Evolutionary conservation across 148 eudicot species (phyloP).

Genomic region (Chenopodium album): DNA sequence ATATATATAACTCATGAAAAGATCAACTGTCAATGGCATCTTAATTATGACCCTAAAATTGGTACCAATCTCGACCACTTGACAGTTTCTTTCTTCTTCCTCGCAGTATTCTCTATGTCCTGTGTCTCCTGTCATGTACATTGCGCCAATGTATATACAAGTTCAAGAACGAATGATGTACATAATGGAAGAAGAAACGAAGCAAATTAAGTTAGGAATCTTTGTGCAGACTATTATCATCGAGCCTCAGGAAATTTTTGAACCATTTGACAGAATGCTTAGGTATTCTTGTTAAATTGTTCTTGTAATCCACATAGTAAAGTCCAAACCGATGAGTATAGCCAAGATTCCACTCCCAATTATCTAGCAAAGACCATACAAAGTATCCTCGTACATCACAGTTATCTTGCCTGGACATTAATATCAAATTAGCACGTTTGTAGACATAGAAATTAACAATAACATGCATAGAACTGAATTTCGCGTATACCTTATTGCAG

Average conservation of each 20-base stretch:
- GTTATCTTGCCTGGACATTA: conserved; percentile 63
- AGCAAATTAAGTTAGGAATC: conserved; percentile 10
- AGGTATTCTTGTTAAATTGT: conserved; percentile 89
- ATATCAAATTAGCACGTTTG: neutral
- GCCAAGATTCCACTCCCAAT: conserved; percentile 97
- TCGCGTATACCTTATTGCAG: conserved; percentile 71
- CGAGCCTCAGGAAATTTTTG: conserved; percentile 43
- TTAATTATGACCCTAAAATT: neutral
- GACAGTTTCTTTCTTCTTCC: neutral
- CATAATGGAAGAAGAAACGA: neutral
- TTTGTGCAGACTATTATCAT: conserved; percentile 21
- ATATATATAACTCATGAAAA: neutral
- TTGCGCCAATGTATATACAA: neutral
- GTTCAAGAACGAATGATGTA: neutral
- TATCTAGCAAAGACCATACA: conserved; percentile 94
- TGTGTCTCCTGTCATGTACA: conserved; percentile 6
- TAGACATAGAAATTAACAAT: too few relatives aligned
- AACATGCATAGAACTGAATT: neutral
- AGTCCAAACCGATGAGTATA: conserved; percentile 80
- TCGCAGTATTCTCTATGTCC: neutral
- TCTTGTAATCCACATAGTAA: conserved; percentile 83
- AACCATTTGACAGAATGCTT: conserved; percentile 87
- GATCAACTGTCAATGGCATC: too few relatives aligned
- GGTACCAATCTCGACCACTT: neutral
- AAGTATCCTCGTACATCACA: conserved; percentile 90